Base-by-base conservation (phyloP, 176 grass and related monocot genomes). In the Saccharum spontaneum region DNA sequence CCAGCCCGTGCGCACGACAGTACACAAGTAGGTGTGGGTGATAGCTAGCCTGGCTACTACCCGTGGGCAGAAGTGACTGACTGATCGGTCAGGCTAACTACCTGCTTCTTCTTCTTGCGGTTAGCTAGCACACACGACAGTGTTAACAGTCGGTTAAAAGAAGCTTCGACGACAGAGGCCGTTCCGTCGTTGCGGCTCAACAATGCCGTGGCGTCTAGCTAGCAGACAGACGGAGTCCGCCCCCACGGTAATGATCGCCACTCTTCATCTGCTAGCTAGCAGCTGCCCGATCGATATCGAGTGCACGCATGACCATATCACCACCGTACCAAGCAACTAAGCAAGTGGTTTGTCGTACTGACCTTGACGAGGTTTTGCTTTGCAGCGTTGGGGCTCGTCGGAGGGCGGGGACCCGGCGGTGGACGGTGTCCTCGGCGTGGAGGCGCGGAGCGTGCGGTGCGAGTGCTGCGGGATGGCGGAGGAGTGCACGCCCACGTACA, bases 401-500 rank as follows among this genome's bases (percentile, higher is more conserved):
- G 45, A 30, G 14, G 43, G 71, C n/a, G 70, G 23, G 0, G n/a
- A 73, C n/a, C 40, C 11, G n/a, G 40, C 23, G n/a, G 70, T 14
- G 62, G 90, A 83, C 60, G 75, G 80, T 71, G 48, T 82, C 62
- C 54, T 24, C 6, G 38, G 31, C 70, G 16, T 8, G 43, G 90
- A 88, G 87, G 67, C 88, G 0, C 60, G 70, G 86, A 89, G 81
- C 46, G 91, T 95, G 85, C 82, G 87, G 73, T 97, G 94, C 88
- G 94, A 97, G 85, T 97, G 94, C 68, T 97, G 94, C 85, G 88
- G 88, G 37, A 94, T 97, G 77, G 78, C 90, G 76, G 90, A 97
- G 87, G 94, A 97, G 55, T 97, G 92, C 92, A 97, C 94, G 71
- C 92, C 92, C 5, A 90, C 79, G 44, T 97, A 94, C 94, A 94